Base-by-base conservation (phyloP, 2,329 filamentous ascomycete species). In the Penicillium brasilianum region DNA sequence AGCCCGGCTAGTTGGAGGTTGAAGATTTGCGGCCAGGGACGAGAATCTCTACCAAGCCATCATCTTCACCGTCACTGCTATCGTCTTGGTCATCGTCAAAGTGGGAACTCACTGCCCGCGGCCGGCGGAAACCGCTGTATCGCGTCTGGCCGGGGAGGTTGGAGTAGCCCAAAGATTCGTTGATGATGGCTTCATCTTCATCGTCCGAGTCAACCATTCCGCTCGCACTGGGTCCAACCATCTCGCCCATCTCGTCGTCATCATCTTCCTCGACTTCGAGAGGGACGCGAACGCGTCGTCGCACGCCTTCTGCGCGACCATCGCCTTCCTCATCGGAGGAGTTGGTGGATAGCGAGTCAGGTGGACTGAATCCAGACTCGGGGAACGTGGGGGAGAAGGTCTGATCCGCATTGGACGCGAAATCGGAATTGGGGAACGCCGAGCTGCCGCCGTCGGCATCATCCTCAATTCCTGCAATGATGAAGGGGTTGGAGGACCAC, bases 141-240 rank as follows among this genome's bases (percentile, higher is more conserved):
- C 74, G 69, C 13, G 61, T 70, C 10, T 72, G 64, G 2, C 69
- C 87, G 11, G 87, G 84, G 78, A 90, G 86, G 65, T 86, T 87
- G 67, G 90, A 90, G 60, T 90, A 88, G 14, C 87, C 88, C 77
- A 90, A 86, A 68, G 88, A 87, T 64, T 90, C 87, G 43, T 87
- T 86, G 30, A 86, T 78, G 39, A 79, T 76, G 25, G 77, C 84
- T 5, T 86, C 84, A 13, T 85, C 82, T 37, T 81, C 80, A 14
- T 83, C 84, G 36, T 82, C 81, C 30, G 82, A 83, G 54, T 83
- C 83, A 71, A 81, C 69, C 59, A 81, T 82, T 30, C 78, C 82
- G 49, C 79, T 80, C 44, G 70, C 77, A 71, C 58, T 76, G 66
- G 66, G 82, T 37, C 73, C 77, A 16, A 81, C 78, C 77, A 81